phyloP scores from a whole-genome alignment of 805 yeast species.

The Candida nanaspora region DNA sequence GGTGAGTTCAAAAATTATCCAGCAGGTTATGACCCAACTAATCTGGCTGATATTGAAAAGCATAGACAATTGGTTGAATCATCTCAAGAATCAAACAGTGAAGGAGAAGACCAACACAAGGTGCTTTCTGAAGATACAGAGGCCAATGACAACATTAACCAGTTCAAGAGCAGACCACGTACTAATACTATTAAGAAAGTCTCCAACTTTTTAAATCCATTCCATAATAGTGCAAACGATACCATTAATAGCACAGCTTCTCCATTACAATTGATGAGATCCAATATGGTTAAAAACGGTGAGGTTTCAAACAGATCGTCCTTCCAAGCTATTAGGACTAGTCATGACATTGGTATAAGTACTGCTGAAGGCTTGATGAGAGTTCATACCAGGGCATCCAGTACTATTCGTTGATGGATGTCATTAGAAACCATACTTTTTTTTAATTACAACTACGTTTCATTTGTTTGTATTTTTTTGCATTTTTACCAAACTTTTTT shows the following conservation, averaged over 20 bases:
- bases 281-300: conserved; percentile 15
- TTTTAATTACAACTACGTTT: too few species aligned
- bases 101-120: conserved; percentile 2
- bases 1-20: conserved; percentile 49
- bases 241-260: neutral
- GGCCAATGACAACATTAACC: neutral
- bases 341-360: conserved; percentile 15
- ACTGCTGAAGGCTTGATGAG: conserved; percentile 17
- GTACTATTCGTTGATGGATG: neutral
- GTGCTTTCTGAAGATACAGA: conserved; percentile 5
- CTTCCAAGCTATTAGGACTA: conserved; percentile 17
- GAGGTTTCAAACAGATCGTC: conserved; percentile 18
- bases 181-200: conserved; percentile 11
- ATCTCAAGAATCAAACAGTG: neutral
- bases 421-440: too few species aligned
- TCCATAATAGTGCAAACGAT: conserved; percentile 3
- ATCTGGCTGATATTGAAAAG: conserved; percentile 21
- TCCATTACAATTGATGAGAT: conserved; percentile 12
- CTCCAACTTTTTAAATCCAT: conserved; percentile 1
- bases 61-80: conserved; percentile 9
- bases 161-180: conserved; percentile 5
- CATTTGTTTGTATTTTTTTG: too few species aligned
- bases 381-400: conserved; percentile 12
- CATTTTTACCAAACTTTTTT: too few species aligned
- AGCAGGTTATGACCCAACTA: conserved; percentile 46